Evolutionary conservation across 2,329 filamentous ascomycete species (phyloP), one percentile per base, ranked within the genome.

Genomic region (Laburnicola sp.): DNA sequence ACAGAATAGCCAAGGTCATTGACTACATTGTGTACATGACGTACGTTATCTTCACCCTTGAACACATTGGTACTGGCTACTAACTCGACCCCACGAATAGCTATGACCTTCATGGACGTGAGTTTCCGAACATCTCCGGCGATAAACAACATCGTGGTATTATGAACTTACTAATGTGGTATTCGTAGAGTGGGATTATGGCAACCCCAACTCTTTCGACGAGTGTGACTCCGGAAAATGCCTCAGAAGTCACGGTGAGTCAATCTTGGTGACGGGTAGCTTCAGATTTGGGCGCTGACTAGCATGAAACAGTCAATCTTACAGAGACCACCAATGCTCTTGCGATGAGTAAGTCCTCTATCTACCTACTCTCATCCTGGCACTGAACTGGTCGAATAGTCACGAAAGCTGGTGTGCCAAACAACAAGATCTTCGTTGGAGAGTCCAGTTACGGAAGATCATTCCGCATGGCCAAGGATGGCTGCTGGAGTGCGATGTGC

Each of bases 401-500:
- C 45, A 76, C 72, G 6, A 66, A 72, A 45, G 47, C 47, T 6
- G 47, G 47, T 45, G 63, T 69, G 8, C 62, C 59, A 2, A 62
- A 58, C 49, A 64, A 69, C 4, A 37, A 37, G 16, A 11, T 37
- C n/a, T 22, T 65, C 10, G 64, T 71, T 6, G 68, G 70, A 9
- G 59, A 64, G 2, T 32, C 62, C 1, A 67, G 64, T 54, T 73
- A 72, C 50, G 67, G 65, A 3, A 57, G 70, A 2, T 58, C 58
- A 0, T 73, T 70, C 43, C 36, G 57, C 10, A 74, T 74, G 71
- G 50, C 60, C 6, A 39, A 53, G 5, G 37, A 47, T 21, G 58
- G 62, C 11, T 79, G 75, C 57, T 53, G 35, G 26, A 64, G 58
- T 2, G 59, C 65, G 0, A 51, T 48, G 22, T 78, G 76, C 61